Base-by-base conservation (phyloP, 2,329 filamentous ascomycete species). In the Monosporascus cannonballus region DNA sequence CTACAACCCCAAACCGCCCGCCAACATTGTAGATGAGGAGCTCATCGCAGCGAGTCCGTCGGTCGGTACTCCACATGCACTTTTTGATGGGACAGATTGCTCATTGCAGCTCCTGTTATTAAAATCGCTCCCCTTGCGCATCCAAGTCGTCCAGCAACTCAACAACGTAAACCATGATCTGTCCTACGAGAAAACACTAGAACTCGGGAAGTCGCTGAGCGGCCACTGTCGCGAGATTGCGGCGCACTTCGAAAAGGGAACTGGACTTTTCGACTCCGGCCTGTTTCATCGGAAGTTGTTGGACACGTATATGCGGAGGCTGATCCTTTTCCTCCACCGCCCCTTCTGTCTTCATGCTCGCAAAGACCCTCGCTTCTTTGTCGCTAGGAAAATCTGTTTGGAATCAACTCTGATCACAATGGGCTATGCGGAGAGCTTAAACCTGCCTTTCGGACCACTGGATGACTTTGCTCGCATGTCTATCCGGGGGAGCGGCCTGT, bases 261-360 rank as follows among this genome's bases (percentile, higher is more conserved):
- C 24, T 11, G 15, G 24, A 14, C 25, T 37, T 8, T 48, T 20
- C 9, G 46, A 37, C 14, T 34, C 8, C 11, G 53, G 39, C n/a
- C 39, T 38, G 14, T 65, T 64, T 38, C 60, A 64, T 44, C 55
- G 53, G 25, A 62, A 59, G 47, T 63, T 61, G 48, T 44, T 64
- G 2, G 63, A 66, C 49, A 56, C 59, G 15, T 63, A 63, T 39
- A 50, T 66, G 46, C 59, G 62, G 14, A 54, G 58, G 15, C 52
- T 61, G 20, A 58, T 61, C 27, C 51, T 66, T 4, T 59, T 63
- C 47, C 48, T 65, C 1, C 59, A 63, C 39, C 56, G 61, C 5
- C 60, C 61, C 0, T 66, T 62, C 49, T 54, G 56, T 22, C 51
- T 63, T 15, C 53, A 56, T 11, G 54, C 62, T 2, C 51, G 49